Conservation (phyloP, 2,329 filamentous ascomycete species). For the Fusarium mexicanum region DNA sequence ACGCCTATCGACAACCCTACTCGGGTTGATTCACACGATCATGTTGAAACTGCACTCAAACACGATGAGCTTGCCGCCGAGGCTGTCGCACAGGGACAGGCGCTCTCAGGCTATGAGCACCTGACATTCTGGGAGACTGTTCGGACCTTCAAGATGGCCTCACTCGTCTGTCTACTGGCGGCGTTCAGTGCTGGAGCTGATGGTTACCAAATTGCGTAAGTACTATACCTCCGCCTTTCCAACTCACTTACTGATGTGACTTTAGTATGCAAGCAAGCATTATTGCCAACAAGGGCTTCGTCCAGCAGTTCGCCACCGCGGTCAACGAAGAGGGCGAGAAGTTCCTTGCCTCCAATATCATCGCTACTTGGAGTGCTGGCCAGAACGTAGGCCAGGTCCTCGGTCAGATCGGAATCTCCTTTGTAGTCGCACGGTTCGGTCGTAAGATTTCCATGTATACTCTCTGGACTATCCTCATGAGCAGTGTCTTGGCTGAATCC, state of each 20-base stretch:
- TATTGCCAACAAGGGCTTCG: slow-evolving; percentile 28
- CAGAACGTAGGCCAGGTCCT: slow-evolving; percentile 53
- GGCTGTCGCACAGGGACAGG: neutral
- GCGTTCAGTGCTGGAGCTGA: neutral
- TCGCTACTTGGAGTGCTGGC: slow-evolving; percentile 52
- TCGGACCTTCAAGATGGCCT: neutral
- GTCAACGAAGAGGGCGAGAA: slow-evolving; percentile 37
- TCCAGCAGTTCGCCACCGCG: slow-evolving; percentile 14
- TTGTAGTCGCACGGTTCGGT: slow-evolving; percentile 43
- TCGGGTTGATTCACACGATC: neutral
- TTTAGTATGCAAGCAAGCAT: slow-evolving; percentile 27
- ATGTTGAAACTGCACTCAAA: neutral
- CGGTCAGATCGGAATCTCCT: slow-evolving; percentile 47
- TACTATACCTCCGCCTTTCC: fast-evolving
- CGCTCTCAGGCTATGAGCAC: neutral
- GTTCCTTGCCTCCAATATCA: slow-evolving; percentile 48
- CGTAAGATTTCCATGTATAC: slow-evolving; percentile 47
- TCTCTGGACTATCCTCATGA: slow-evolving; percentile 45
- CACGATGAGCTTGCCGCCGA: neutral
- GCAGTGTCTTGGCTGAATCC: slow-evolving; percentile 51
- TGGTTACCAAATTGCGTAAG: neutral
- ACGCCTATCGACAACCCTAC: neutral
- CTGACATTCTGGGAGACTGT: slow-evolving; percentile 1
- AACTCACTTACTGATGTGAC: neutral
- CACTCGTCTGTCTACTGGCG: neutral